Conservation (phyloP, 192 early-diverging fungal genomes). For the Geranomyces michiganensis region DNA sequence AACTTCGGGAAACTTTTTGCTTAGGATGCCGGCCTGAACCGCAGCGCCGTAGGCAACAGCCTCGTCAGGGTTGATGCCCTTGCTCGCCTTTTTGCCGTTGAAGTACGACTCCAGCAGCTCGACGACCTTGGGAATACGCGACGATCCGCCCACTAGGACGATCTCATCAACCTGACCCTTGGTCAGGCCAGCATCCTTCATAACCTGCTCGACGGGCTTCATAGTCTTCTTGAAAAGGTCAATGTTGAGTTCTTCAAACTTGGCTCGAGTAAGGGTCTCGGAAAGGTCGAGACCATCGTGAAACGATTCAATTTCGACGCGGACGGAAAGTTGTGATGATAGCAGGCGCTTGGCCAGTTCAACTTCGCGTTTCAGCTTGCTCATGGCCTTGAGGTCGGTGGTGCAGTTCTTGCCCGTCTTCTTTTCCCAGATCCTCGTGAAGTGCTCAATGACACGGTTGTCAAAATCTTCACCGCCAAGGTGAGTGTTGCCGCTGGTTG, state of each 20-base stretch:
- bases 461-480: conserved; percentile 98
- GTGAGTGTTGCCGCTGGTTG: conserved; percentile 92
- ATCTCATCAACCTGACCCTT: conserved; percentile 93
- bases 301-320: conserved; percentile 92
- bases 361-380: conserved; percentile 91
- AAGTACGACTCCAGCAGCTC: conserved; percentile 92
- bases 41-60: conserved; percentile 98
- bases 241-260: conserved; percentile 95
- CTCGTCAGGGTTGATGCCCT: conserved; percentile 99
- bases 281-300: conserved; percentile 86
- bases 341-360: conserved; percentile 98
- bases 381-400: conserved; percentile 87
- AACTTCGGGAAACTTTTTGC: conserved; percentile 70
- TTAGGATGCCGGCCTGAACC: conserved; percentile 90
- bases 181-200: conserved; percentile 84
- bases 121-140: conserved; percentile 97
- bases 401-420: conserved; percentile 80
- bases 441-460: conserved; percentile 91
- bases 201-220: conserved; percentile 89
- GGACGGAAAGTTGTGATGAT: conserved; percentile 90
- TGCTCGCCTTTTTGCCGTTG: conserved; percentile 93
- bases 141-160: conserved; percentile 97
- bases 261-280: conserved; percentile 92
- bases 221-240: conserved; percentile 92
- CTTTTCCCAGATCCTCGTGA: conserved; percentile 92